phyloP scores from a whole-genome alignment of 2,329 filamentous ascomycete genomes.

The Chaetomiaceae sp. region DNA sequence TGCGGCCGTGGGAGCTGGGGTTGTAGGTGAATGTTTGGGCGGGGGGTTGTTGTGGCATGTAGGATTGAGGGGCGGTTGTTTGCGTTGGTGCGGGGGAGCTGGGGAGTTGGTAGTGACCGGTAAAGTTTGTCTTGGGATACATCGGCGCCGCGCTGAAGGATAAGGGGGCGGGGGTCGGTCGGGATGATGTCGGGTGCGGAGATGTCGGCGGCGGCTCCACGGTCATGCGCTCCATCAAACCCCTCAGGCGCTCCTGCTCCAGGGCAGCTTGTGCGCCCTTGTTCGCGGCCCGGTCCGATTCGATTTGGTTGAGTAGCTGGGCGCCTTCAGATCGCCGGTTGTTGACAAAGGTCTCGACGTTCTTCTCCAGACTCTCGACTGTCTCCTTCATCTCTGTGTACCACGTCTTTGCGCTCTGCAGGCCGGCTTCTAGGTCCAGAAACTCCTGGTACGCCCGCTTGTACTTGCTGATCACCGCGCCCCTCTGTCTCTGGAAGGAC shows the following conservation, averaged over 20 bases:
- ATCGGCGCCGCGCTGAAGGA: conserved; percentile 36
- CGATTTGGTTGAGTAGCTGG: conserved; percentile 82
- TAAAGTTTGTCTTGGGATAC: conserved; percentile 51
- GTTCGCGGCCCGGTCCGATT: conserved; percentile 65
- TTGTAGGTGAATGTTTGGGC: conserved; percentile 41
- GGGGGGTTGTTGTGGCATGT: conserved; percentile 34
- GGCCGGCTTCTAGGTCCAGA: conserved; percentile 78
- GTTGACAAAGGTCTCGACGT: conserved; percentile 94
- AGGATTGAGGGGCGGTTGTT: conserved; percentile 39
- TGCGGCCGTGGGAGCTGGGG: conserved; percentile 55
- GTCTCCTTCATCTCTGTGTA: conserved; percentile 96
- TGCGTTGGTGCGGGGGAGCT: conserved; percentile 50
- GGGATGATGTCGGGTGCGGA: conserved; percentile 34
- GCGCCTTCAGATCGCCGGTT: conserved; percentile 89
- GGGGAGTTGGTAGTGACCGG: conserved; percentile 56
- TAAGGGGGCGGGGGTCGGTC: conserved; percentile 33
- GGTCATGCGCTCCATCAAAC: conserved; percentile 93
- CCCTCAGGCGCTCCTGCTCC: conserved; percentile 78
- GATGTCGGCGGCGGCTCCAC: conserved; percentile 59
- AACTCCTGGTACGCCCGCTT: conserved; percentile 91
- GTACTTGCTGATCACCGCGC: conserved; percentile 77
- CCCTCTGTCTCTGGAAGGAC: conserved; percentile 74
- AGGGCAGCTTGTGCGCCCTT: conserved; percentile 64
- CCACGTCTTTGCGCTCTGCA: conserved; percentile 85
- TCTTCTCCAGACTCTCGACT: conserved; percentile 85